phyloP scores from a whole-genome alignment of 2,329 filamentous ascomycete species.

The Claviceps maximensis region DNA sequence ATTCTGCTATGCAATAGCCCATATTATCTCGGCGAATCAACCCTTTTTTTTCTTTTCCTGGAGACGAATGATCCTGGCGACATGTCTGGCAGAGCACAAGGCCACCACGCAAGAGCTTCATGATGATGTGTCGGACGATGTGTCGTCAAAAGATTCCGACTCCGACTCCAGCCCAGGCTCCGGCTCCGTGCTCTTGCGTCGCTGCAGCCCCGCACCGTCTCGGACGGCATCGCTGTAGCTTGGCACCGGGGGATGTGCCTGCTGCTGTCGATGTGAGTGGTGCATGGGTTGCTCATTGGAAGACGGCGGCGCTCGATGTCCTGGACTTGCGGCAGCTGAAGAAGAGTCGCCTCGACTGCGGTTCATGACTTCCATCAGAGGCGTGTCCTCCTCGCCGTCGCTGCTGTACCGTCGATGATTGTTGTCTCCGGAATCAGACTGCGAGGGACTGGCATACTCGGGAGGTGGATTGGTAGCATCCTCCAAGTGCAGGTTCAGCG shows the following conservation, averaged over 20 bases:
- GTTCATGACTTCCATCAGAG: conserved; percentile 36
- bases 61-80: too few species aligned
- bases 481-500: conserved; percentile 30
- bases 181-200: conserved; percentile 12
- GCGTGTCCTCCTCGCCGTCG: conserved; percentile 46
- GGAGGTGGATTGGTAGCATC: conserved; percentile 52
- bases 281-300: background rate
- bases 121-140: background rate
- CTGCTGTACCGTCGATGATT: conserved; percentile 40
- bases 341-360: conserved; percentile 38
- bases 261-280: conserved; percentile 3
- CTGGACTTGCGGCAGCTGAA: conserved; percentile 20
- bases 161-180: conserved; percentile 3
- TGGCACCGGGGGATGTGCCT: conserved; percentile 53
- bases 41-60: too few species aligned
- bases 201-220: conserved; percentile 27
- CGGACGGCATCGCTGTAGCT: conserved; percentile 67
- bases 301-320: conserved; percentile 9
- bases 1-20: background rate
- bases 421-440: conserved; percentile 41
- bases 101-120: background rate
- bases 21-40: too few species aligned
- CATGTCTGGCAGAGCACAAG: too few species aligned
- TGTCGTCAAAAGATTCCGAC: background rate
- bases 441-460: conserved; percentile 54